phyloP scores from a whole-genome alignment of 345 rosid species.

The Lumnitzera littorea region DNA sequence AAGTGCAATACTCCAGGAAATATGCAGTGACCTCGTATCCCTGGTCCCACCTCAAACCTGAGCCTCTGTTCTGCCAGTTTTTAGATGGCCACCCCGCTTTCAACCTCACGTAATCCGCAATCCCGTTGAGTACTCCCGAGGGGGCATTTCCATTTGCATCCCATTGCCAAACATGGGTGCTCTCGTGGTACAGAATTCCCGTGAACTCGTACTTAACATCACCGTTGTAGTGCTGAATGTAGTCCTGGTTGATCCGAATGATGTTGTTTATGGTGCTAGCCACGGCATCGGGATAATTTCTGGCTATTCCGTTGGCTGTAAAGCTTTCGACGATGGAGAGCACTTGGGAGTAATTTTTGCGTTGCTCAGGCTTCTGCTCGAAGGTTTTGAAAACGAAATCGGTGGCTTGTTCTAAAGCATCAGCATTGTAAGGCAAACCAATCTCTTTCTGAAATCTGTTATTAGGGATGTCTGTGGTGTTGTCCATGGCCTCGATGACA shows the following conservation, averaged over 20 bases:
- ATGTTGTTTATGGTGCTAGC: no score
- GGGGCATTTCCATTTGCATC: neutral
- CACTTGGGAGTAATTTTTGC: no score
- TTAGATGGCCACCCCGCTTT: neutral
- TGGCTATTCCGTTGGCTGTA: no score
- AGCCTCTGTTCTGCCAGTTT: neutral
- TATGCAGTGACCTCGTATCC: neutral
- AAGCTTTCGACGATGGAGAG: no score
- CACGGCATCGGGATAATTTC: no score
- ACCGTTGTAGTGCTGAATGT: neutral
- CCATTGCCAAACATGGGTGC: neutral
- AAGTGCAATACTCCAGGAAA: neutral
- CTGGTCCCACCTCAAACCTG: conserved; percentile 3
- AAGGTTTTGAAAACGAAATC: no score
- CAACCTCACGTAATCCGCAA: neutral
- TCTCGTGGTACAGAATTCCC: neutral
- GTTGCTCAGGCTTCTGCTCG: no score
- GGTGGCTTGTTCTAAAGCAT: no score
- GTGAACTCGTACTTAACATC: neutral
- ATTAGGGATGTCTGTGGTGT: no score
- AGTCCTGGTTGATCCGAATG: neutral
- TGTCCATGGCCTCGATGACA: no score
- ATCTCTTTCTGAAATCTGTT: no score
- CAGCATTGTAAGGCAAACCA: no score
- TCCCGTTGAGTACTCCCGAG: neutral